A percentile compares a stretch with the other conserved stretches of the same genome.
These are phyloP conservation scores for Plasmodium ovale DNA, from an alignment of 169 alveolate genomes.

Conservation along the genomic window DNA sequence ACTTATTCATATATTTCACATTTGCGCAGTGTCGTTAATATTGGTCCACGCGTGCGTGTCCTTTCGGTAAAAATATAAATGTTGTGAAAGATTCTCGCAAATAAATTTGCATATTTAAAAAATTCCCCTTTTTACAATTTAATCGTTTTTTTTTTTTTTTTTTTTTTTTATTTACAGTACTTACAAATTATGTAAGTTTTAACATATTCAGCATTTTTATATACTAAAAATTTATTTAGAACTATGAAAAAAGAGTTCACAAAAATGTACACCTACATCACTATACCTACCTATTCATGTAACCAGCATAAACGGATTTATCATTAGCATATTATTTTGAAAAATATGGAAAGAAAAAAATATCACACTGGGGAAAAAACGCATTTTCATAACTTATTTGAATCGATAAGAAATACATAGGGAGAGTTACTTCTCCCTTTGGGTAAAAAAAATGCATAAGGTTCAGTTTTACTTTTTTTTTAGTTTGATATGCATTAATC, in stretches of 20 bases:
- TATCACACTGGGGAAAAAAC: no score
- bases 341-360: no score
- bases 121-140: no score
- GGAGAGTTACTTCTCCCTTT: not conserved
- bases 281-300: conserved; percentile 3
- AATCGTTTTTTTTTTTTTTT: no score
- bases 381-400: no score
- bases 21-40: no score
- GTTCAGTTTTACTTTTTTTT: no score
- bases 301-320: not conserved
- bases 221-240: not conserved
- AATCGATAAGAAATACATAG: not conserved
- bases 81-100: not conserved
- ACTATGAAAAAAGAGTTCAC: not conserved
- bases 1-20: no score
- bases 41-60: no score
- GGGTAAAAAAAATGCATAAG: not conserved
- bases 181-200: not conserved
- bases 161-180: no score
- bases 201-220: not conserved
- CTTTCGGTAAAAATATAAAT: no score
- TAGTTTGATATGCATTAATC: no score
- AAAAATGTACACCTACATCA: conserved; percentile 76
- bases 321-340: not conserved
- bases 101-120: not conserved